Percentiles rank a stretch among this genome's conserved stretches.
These are phyloP conservation scores for Tetragonia tetragonoides DNA, from an alignment of 148 eudicot genomes.

Conservation along the genomic window DNA sequence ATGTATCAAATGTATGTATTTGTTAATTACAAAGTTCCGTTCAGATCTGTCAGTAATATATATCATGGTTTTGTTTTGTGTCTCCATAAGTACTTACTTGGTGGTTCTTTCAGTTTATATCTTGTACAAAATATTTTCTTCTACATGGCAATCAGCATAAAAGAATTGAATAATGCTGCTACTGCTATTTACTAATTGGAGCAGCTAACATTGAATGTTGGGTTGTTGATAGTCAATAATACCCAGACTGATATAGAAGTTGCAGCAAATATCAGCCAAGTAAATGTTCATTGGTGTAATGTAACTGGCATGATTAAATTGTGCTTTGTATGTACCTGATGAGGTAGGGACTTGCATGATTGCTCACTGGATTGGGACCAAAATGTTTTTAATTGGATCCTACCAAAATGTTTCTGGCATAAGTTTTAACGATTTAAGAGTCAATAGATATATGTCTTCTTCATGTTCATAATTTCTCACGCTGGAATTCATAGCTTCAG, in stretches of 20 bases:
- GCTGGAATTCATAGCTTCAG: too few relatives aligned
- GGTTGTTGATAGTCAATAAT: constrained; percentile 3
- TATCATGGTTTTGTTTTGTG: background rate
- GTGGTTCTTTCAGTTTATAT: background rate
- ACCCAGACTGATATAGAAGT: too few relatives aligned
- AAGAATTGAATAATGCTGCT: background rate
- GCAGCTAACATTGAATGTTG: background rate
- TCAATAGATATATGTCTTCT: background rate
- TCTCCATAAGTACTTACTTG: background rate
- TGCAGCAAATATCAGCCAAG: too few relatives aligned
- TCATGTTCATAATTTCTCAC: too few relatives aligned
- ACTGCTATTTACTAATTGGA: background rate
- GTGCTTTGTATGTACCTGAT: background rate
- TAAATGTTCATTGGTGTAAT: too few relatives aligned
- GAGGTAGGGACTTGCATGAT: constrained; percentile 14
- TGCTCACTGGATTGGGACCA: background rate
- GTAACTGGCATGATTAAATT: background rate
- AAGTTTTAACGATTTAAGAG: too few relatives aligned
- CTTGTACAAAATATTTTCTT: background rate
- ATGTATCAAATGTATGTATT: background rate
- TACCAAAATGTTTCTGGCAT: too few relatives aligned
- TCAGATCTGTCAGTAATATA: background rate
- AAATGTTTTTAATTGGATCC: background rate
- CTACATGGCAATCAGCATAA: background rate
- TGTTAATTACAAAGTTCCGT: background rate